Conservation (phyloP, 2,329 filamentous ascomycete species). For the Paecilomyces formosus region DNA sequence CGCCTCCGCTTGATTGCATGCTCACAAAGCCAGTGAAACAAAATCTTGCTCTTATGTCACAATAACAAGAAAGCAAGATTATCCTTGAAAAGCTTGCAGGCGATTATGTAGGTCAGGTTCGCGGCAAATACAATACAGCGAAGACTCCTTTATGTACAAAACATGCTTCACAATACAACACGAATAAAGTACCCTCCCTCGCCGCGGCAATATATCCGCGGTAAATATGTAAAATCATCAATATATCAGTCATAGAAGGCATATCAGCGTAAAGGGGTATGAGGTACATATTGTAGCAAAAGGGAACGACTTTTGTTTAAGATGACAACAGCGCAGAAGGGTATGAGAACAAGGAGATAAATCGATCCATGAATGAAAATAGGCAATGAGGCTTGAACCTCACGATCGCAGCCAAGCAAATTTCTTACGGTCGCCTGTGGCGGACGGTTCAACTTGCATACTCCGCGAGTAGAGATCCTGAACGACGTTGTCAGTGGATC, state of each 20-base stretch:
- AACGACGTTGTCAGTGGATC: conserved; percentile 3
- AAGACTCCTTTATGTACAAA: not conserved
- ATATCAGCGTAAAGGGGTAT: conserved; percentile 16
- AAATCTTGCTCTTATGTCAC: not conserved
- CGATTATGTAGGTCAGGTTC: not conserved
- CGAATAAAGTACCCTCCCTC: conserved; percentile 1
- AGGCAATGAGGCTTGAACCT: not conserved
- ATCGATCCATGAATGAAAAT: not conserved
- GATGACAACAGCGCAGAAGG: not conserved
- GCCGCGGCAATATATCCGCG: not conserved
- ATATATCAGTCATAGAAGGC: conserved; percentile 20
- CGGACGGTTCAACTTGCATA: conserved; percentile 45
- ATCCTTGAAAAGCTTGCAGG: not conserved
- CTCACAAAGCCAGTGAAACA: not conserved
- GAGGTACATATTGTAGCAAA: not conserved
- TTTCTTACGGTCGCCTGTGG: conserved; percentile 31
- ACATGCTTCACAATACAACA: conserved; percentile 1
- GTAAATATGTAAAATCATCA: conserved; percentile 1
- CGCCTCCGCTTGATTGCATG: not conserved
- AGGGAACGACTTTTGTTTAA: not conserved
- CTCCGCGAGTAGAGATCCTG: conserved; percentile 56
- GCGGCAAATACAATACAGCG: not conserved
- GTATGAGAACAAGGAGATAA: not conserved
- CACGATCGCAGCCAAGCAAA: conserved; percentile 22
- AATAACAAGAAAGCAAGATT: not conserved